These are phyloP conservation scores for Houttuynia cordata DNA, from an alignment of 164 flowering plant genomes.

Conservation along the genomic window DNA sequence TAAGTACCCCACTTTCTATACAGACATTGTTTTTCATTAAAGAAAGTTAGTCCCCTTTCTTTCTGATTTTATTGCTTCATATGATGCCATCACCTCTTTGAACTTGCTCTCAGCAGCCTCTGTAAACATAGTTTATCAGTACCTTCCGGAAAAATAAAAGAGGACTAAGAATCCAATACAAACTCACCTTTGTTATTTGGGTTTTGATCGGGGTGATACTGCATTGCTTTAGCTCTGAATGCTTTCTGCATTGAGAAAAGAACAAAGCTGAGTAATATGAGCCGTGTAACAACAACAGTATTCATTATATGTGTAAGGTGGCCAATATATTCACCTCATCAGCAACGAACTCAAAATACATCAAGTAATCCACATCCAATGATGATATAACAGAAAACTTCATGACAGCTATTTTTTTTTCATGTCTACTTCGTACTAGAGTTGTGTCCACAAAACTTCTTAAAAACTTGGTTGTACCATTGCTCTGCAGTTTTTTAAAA, in stretches of 20 bases:
- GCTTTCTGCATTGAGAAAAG: constrained; percentile 43
- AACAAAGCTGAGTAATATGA: background rate
- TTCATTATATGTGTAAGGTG: background rate
- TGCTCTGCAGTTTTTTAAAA: no score
- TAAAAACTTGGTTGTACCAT: no score
- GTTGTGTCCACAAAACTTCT: background rate
- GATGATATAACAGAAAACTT: no score
- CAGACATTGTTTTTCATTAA: background rate
- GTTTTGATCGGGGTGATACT: constrained; percentile 97
- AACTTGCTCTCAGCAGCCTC: constrained; percentile 90
- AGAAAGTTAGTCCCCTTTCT: constrained; percentile 13
- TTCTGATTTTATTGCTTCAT: constrained; percentile 81
- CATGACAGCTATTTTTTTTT: no score
- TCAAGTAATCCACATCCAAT: no score
- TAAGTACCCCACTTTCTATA: no score
- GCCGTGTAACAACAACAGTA: background rate
- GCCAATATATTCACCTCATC: background rate
- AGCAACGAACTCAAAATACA: background rate
- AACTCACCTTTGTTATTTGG: constrained; percentile 75
- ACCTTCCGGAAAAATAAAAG: background rate
- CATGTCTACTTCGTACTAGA: background rate
- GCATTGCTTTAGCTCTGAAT: constrained; percentile 79
- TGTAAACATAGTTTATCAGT: constrained; percentile 24
- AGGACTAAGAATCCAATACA: background rate
- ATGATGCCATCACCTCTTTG: constrained; percentile 80